Base-by-base conservation (phyloP, 306 rosid genomes). In the Luffa acutangula region DNA sequence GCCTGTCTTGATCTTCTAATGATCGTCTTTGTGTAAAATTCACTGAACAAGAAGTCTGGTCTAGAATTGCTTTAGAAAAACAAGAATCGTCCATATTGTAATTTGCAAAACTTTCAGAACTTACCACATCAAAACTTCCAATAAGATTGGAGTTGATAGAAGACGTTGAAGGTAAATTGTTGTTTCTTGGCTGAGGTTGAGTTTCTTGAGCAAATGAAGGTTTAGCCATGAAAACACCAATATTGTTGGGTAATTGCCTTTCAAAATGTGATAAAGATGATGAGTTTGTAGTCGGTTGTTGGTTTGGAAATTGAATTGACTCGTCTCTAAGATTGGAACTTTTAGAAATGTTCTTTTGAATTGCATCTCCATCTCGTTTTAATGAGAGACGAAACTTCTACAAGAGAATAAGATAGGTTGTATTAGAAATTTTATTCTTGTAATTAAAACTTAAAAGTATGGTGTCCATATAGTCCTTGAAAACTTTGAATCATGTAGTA, bases 381-480 rank as follows among this genome's bases (percentile, higher is more conserved):
- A 79, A 76, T 4, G 82, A 54, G 31, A 76, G 57, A 36, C 85
- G 81, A 79, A 79, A 81, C 63, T 81, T 86, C 85, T 86, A 37
- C 60, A 13, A 20, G n/a, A 52, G 12, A 1, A 82, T 54, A 56
- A 17, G 52, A 20, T 7, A 52, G 9, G 17, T 31, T 60, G 11
- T 3, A 31, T 60, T 60, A 60, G 9, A 59, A 59, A 25, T 59
- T 59, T 59, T 5, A 0, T 52, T 52, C 12, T 4, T 48, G 31
- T 25, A 25, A 48, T 48, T 48, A 48, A 48, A 11, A 11, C 14
- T 48, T 48, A 48, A 48, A 11, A 11, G 52, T 5, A 13, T 52
- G 17, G 58, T 52, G 0, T 17, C 20, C 8, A 17, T 52, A 4
- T 15, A 52, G 58, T 52, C 18, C 3, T 21, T 58, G 2, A 2